These are phyloP conservation scores for Mycosarcoma maydis DNA, from an alignment of 1,284 basidiomycete genomes.

Conservation along the genomic window DNA sequence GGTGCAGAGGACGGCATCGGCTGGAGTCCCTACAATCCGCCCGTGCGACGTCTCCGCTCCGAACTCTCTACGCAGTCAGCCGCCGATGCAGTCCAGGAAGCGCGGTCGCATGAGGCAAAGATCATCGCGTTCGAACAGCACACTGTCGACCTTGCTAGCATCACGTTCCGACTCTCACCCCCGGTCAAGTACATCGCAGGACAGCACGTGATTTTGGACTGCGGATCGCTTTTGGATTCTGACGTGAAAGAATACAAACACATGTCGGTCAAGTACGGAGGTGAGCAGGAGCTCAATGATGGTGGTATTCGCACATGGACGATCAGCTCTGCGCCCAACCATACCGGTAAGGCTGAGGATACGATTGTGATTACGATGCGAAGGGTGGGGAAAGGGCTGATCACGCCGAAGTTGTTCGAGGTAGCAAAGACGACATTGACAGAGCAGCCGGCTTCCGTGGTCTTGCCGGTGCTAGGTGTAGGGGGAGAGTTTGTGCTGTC, in stretches of 20 bases:
- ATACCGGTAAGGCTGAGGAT: background rate
- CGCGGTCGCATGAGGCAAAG: conserved; percentile 5
- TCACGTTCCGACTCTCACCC: conserved; percentile 15
- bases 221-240: conserved; percentile 14
- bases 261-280: conserved; percentile 37
- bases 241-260: conserved; percentile 39
- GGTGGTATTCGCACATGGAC: conserved; percentile 37
- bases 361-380: conserved; percentile 28
- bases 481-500: conserved; percentile 28
- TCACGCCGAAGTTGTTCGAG: conserved; percentile 34
- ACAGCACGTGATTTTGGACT: conserved; percentile 45
- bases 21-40: conserved; percentile 48
- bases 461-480: conserved; percentile 25
- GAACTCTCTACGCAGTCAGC: conserved; percentile 9
- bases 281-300: conserved; percentile 46
- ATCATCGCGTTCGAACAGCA: conserved; percentile 12
- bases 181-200: conserved; percentile 29
- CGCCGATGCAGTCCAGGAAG: background rate
- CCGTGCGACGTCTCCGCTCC: conserved; percentile 18
- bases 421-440: background rate
- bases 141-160: conserved; percentile 15
- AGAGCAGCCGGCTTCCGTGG: background rate
- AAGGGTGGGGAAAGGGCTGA: conserved; percentile 9
- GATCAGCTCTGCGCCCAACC: conserved; percentile 23
- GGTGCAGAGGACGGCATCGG: conserved; percentile 25